Base-by-base conservation (phyloP, 371 early-diverging fungal genomes). In the Catenaria anguillulae region DNA sequence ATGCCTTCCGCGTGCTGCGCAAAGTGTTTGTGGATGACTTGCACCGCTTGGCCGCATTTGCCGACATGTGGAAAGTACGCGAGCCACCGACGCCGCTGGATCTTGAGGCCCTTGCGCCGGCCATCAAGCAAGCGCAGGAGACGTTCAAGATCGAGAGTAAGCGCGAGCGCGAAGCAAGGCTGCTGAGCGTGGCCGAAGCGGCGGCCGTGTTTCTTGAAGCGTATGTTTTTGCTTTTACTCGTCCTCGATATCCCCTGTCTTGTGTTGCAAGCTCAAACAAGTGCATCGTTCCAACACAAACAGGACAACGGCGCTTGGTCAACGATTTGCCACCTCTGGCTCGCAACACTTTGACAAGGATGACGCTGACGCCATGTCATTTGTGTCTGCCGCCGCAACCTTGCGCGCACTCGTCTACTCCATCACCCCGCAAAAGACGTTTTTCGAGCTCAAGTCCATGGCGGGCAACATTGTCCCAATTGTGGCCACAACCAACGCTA, bases 381-480 rank as follows among this genome's bases (percentile, higher is more conserved):
- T 98, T 78, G 95, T 97, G 0, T 84, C 93, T 0, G 89, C 94
- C 1, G 81, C 92, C 1, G 81, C 94, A 0, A 94, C 93, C 65
- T 70, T 98, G 60, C 82, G 98, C 36, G 85, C 92, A 1, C 71
- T 73, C 60, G 75, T 86, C 2, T 98, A 89, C 71, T 78, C 77
- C 26, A 93, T 98, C 62, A 8, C 12, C 19, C 77, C 77, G 21
- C 67, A 70, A 55, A 85, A 88, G 66, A 87, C 86, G 54, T 74
- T 84, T 26, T 98, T 97, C 70, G 81, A 87, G 54, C 84, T 87
- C 24, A 58, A 70, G 85, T 94, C 96, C 48, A 97, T 99, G 89
- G 98, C 99, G 0, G 93, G 95, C 19, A 94, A 94, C 69, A 99
- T 99, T 62, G 99, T 99, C 58, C 99, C 99, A 1, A 98, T 99